Conservation (phyloP, 352 stramenopile species). For the Globisporangium uncinulatum region DNA sequence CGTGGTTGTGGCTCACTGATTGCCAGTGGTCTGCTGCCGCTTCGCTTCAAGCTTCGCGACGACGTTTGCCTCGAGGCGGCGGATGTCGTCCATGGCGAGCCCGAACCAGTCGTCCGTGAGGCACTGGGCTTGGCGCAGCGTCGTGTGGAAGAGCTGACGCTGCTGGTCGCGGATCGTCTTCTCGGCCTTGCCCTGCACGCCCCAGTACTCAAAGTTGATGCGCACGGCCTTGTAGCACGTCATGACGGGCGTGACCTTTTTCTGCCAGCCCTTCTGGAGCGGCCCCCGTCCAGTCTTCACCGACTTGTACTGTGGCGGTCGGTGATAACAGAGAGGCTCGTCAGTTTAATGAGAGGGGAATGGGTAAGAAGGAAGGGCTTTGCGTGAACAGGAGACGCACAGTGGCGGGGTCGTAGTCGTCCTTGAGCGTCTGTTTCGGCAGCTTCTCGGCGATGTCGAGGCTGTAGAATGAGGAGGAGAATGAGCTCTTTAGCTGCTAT, state of each 20-base stretch:
- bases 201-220: constrained; percentile 88
- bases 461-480: constrained; percentile 16
- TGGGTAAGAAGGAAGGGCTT: no score
- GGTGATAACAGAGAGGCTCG: not conserved
- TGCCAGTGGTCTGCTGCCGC: constrained; percentile 35
- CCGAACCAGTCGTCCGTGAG: constrained; percentile 80
- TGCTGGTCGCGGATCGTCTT: constrained; percentile 82
- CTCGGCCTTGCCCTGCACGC: constrained; percentile 76
- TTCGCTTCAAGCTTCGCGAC: constrained; percentile 76
- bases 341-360: no score
- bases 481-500: no score
- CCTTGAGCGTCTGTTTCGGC: constrained; percentile 66
- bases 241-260: constrained; percentile 72
- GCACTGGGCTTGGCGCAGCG: constrained; percentile 66
- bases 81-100: constrained; percentile 82
- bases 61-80: constrained; percentile 64
- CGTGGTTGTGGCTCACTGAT: constrained; percentile 14
- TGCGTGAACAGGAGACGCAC: constrained; percentile 17
- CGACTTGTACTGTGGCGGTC: constrained; percentile 47
- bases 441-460: constrained; percentile 76
- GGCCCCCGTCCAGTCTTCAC: constrained; percentile 67
- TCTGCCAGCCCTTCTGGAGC: constrained; percentile 56
- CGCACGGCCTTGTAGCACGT: constrained; percentile 85
- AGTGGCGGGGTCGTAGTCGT: constrained; percentile 57
- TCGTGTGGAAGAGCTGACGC: constrained; percentile 76